phyloP scores from a whole-genome alignment of 805 yeast species.

The Yamadazyma nakazawae region DNA sequence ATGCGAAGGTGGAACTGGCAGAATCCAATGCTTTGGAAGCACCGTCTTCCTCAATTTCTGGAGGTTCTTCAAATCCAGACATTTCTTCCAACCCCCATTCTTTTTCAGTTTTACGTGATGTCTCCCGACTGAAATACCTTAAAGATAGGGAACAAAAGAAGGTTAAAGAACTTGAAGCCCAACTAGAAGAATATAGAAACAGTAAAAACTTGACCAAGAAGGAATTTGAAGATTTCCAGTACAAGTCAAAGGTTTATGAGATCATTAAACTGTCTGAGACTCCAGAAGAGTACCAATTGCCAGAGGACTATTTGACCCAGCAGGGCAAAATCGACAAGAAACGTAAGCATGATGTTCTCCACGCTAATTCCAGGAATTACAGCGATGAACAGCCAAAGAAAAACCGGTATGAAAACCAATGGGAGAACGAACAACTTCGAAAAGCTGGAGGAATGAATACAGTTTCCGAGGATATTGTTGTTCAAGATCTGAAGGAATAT shows the following conservation, averaged over 20 bases:
- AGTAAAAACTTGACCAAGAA: conserved; percentile 3
- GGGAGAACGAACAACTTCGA: conserved; percentile 54
- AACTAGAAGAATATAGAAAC: conserved; percentile 12
- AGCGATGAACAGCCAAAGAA: conserved; percentile 3
- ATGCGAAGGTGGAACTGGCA: not conserved
- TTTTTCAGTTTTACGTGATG: not conserved
- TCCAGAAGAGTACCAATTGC: conserved; percentile 42
- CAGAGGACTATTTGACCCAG: conserved; percentile 53
- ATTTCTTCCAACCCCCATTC: not conserved
- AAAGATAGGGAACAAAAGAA: conserved; percentile 20
- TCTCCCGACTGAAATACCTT: conserved; percentile 22
- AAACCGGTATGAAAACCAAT: conserved; percentile 30
- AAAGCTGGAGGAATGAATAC: conserved; percentile 26
- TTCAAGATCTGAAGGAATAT: conserved; percentile 48
- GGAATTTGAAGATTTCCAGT: conserved; percentile 18
- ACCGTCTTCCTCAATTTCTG: not conserved
- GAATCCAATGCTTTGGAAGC: not conserved
- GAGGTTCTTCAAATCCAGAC: not conserved
- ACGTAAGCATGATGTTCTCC: conserved; percentile 50
- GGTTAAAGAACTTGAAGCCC: conserved; percentile 16
- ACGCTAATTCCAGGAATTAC: conserved; percentile 3
- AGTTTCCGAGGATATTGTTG: conserved; percentile 37
- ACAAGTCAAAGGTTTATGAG: conserved; percentile 18
- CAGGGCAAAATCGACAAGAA: conserved; percentile 52
- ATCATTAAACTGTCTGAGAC: conserved; percentile 22